A percentile compares a stretch with the other conserved stretches of the same genome.
These are phyloP conservation scores for Tarenaya hassleriana DNA, from an alignment of 345 rosid genomes.

Conservation along the genomic window DNA sequence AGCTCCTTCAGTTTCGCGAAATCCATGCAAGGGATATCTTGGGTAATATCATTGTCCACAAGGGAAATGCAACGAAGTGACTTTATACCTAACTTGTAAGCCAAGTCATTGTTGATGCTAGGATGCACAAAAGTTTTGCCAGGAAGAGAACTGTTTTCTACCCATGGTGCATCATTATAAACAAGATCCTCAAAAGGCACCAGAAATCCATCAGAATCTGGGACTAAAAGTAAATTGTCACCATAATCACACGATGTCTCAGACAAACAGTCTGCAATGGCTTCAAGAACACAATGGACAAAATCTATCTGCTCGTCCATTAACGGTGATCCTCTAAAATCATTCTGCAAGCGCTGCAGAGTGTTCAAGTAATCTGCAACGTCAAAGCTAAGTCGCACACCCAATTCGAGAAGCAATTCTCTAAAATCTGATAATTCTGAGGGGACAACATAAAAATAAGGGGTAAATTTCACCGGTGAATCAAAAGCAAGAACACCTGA, in stretches of 20 bases:
- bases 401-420: conserved; percentile 69
- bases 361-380: conserved; percentile 70
- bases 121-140: conserved; percentile 81
- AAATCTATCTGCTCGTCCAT: conserved; percentile 68
- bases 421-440: conserved; percentile 80
- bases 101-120: conserved; percentile 75
- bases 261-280: conserved; percentile 58
- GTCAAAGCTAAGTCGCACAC: conserved; percentile 76
- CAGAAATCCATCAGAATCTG: conserved; percentile 67
- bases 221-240: conserved; percentile 51
- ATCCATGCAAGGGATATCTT: conserved; percentile 95
- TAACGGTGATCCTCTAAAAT: conserved; percentile 53
- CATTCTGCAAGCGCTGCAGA: conserved; percentile 58
- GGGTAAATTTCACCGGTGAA: conserved; percentile 91
- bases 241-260: conserved; percentile 49
- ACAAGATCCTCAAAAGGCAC: conserved; percentile 56
- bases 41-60: conserved; percentile 67
- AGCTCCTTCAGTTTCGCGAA: conserved; percentile 68
- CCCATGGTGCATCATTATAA: conserved; percentile 99
- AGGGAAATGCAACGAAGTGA: conserved; percentile 79
- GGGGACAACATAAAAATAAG: conserved; percentile 92
- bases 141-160: conserved; percentile 49
- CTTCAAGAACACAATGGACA: conserved; percentile 79
- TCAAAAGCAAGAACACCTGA: conserved; percentile 86
- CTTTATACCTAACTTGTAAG: conserved; percentile 73